These are phyloP conservation scores for Boletus edulis DNA, from an alignment of 768 basidiomycete genomes.

Conservation along the genomic window DNA sequence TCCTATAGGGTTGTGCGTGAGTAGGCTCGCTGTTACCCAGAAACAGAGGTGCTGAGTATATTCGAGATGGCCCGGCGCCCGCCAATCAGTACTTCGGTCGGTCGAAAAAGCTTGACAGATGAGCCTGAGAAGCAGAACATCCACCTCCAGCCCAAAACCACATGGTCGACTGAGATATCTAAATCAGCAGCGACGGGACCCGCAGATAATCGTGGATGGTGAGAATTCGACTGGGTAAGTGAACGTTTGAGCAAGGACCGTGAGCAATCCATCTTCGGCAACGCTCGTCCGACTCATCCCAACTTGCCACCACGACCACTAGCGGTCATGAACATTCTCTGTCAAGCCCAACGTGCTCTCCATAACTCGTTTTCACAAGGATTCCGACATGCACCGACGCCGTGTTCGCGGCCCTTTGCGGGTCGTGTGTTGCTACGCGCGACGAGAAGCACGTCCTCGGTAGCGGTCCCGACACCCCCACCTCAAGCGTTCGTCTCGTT, in stretches of 20 bases:
- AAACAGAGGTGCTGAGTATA: no score
- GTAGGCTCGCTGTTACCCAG: no score
- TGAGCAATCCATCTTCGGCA: conserved; percentile 15
- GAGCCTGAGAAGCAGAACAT: no score
- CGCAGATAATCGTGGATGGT: conserved; percentile 2
- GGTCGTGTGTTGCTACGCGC: background rate
- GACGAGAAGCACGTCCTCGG: conserved; percentile 14
- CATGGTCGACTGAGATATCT: no score
- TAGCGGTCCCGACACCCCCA: conserved; percentile 3
- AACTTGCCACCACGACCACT: background rate
- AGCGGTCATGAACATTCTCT: conserved; percentile 19
- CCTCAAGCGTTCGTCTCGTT: conserved; percentile 22
- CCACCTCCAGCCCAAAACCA: no score
- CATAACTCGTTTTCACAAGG: conserved; percentile 21
- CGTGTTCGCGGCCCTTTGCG: conserved; percentile 2
- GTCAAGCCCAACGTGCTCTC: conserved; percentile 19
- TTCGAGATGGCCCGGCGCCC: no score
- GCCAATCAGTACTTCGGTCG: no score
- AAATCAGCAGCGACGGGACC: background rate
- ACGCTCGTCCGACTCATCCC: background rate
- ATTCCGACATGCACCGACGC: background rate
- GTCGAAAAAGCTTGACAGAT: background rate
- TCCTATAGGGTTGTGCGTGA: no score
- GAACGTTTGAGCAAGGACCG: background rate
- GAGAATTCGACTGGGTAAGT: background rate